Conservation (phyloP, 768 basidiomycete genomes). For the Serpula lacrymans region DNA sequence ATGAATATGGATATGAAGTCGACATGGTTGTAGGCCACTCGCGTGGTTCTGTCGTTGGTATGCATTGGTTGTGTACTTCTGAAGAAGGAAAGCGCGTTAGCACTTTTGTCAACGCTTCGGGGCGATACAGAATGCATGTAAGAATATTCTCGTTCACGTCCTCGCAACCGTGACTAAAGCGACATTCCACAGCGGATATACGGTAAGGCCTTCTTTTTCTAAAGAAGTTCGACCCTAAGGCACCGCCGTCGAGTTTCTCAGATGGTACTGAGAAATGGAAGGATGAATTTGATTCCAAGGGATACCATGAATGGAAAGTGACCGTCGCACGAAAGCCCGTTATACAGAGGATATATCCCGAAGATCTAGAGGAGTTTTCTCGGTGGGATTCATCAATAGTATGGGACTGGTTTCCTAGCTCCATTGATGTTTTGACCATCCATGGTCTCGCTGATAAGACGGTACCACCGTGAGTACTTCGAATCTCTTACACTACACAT, state of each 20-base stretch:
- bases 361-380: slow-evolving; percentile 60
- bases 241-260: slow-evolving; percentile 9
- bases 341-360: slow-evolving; percentile 49
- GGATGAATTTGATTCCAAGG: slow-evolving; percentile 50
- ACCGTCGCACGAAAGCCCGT: slow-evolving; percentile 64
- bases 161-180: slow-evolving; percentile 7
- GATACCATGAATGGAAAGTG: slow-evolving; percentile 60
- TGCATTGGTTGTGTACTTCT: slow-evolving; percentile 66
- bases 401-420: slow-evolving; percentile 62
- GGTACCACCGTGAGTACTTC: slow-evolving; percentile 61
- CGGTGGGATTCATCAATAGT: slow-evolving; percentile 66
- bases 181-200: slow-evolving; percentile 21
- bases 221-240: too few relatives aligned
- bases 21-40: slow-evolving; percentile 78
- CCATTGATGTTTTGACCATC: slow-evolving; percentile 66
- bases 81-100: slow-evolving; percentile 53
- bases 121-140: slow-evolving; percentile 77
- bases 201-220: slow-evolving; percentile 15
- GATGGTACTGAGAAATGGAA: slow-evolving; percentile 35
- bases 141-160: slow-evolving; percentile 22
- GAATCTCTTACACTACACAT: slow-evolving; percentile 1
- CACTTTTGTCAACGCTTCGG: slow-evolving; percentile 71
- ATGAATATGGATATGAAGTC: slow-evolving; percentile 59
- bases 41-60: slow-evolving; percentile 64
- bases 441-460: slow-evolving; percentile 71